Evolutionary conservation across 2,329 filamentous ascomycete species (phyloP).

Genomic region (Diaporthe sp.): DNA sequence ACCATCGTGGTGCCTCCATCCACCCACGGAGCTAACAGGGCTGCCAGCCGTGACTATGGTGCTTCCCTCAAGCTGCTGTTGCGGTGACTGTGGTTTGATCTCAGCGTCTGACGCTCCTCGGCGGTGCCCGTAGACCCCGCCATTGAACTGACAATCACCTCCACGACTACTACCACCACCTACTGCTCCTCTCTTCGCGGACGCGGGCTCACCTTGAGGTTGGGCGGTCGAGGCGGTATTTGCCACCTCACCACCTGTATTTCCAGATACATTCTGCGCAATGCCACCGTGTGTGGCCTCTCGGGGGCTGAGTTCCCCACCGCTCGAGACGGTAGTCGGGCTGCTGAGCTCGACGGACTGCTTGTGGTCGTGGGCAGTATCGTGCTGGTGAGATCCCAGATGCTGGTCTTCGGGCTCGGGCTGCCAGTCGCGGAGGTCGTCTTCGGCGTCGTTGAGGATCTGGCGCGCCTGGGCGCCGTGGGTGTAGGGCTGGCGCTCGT

Average conservation of each 20-base stretch:
- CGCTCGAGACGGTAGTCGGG: constrained; percentile 20
- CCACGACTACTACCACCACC: constrained; percentile 2
- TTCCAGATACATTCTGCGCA: neutral
- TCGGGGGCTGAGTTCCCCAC: neutral
- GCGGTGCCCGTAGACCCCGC: neutral
- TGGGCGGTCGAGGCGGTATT: constrained; percentile 26
- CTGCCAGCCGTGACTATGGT: constrained; percentile 31
- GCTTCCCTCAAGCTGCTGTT: constrained; percentile 37
- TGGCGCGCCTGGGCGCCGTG: constrained; percentile 78
- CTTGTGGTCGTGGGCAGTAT: constrained; percentile 3
- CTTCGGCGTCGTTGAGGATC: constrained; percentile 92
- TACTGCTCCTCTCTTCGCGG: constrained; percentile 10
- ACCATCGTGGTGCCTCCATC: constrained; percentile 34
- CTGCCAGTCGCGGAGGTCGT: constrained; percentile 84
- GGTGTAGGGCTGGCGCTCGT: constrained; percentile 77
- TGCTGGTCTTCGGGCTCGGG: constrained; percentile 54
- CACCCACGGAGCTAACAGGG: constrained; percentile 37
- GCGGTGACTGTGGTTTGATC: constrained; percentile 33
- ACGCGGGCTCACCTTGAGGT: constrained; percentile 38
- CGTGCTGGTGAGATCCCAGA: constrained; percentile 19
- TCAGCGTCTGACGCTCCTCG: constrained; percentile 29
- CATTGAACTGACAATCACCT: neutral
- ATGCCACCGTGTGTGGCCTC: constrained; percentile 2
- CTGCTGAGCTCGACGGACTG: constrained; percentile 17
- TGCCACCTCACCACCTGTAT: neutral